Conservation (phyloP, 768 basidiomycete genomes). For the Tulasnella sp. region DNA sequence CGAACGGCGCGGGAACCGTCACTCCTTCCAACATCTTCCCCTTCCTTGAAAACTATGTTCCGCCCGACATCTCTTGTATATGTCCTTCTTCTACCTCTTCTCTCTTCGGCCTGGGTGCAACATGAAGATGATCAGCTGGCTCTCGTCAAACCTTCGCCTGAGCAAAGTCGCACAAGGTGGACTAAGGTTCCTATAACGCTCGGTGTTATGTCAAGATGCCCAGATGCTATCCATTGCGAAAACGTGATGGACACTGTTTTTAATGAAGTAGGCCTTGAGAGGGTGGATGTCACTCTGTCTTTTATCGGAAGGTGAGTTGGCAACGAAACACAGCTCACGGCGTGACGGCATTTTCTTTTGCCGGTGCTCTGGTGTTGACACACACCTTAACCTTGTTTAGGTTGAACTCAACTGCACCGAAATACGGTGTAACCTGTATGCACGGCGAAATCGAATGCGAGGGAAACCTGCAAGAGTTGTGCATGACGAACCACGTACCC, state of each 20-base stretch:
- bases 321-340: background rate
- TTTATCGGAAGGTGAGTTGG: constrained; percentile 69
- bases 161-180: background rate
- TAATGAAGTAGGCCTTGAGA: constrained; percentile 49
- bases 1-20: background rate
- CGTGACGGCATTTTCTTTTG: background rate
- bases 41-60: background rate
- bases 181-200: constrained; percentile 47
- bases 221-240: constrained; percentile 82
- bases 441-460: constrained; percentile 80
- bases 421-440: constrained; percentile 74
- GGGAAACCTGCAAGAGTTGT: constrained; percentile 86
- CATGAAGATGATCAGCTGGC: background rate
- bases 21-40: background rate
- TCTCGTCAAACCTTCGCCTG: background rate
- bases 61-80: background rate
- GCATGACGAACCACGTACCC: constrained; percentile 43
- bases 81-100: background rate
- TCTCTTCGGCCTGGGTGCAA: background rate
- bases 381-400: constrained; percentile 38
- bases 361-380: background rate
- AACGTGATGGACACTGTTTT: constrained; percentile 68
- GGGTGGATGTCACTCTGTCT: constrained; percentile 62
- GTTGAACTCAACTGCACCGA: constrained; percentile 57
- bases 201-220: constrained; percentile 69